These are phyloP conservation scores for Glycine latifolia DNA, from an alignment of 306 rosid genomes.

Conservation along the genomic window DNA sequence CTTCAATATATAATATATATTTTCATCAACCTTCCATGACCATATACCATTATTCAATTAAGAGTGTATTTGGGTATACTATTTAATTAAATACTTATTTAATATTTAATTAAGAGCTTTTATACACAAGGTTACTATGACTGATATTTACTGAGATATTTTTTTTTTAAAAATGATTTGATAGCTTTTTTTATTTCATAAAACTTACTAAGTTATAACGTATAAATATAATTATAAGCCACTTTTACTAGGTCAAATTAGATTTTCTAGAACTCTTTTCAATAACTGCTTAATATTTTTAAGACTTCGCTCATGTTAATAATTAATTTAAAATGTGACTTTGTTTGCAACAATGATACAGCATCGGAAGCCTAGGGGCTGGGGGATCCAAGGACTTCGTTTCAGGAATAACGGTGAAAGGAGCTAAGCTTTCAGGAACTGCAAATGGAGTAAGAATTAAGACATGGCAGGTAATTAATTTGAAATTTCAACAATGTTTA, in stretches of 20 bases:
- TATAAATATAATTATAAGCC: background rate
- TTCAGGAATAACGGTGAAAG: constrained; percentile 59
- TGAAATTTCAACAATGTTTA: background rate
- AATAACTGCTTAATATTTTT: too few species aligned
- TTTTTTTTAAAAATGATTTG: too few species aligned
- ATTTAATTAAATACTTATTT: background rate
- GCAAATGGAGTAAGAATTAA: constrained; percentile 82
- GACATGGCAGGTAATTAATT: constrained; percentile 74
- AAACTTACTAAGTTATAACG: too few species aligned
- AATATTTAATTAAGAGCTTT: too few species aligned
- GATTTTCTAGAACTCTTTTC: background rate
- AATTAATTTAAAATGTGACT: background rate
- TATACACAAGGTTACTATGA: background rate
- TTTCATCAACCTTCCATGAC: too few species aligned
- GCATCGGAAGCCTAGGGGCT: constrained; percentile 84
- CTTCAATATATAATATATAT: too few species aligned
- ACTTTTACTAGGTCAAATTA: background rate
- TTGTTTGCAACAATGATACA: constrained; percentile 43
- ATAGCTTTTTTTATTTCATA: too few species aligned
- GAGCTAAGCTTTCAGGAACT: constrained; percentile 74
- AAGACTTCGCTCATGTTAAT: background rate
- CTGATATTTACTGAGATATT: background rate
- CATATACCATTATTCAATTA: background rate
- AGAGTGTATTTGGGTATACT: background rate
- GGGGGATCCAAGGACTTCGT: constrained; percentile 56